Evolutionary conservation across 371 early-diverging fungal genomes (phyloP).

Genomic region (Haplosporangium sp.): DNA sequence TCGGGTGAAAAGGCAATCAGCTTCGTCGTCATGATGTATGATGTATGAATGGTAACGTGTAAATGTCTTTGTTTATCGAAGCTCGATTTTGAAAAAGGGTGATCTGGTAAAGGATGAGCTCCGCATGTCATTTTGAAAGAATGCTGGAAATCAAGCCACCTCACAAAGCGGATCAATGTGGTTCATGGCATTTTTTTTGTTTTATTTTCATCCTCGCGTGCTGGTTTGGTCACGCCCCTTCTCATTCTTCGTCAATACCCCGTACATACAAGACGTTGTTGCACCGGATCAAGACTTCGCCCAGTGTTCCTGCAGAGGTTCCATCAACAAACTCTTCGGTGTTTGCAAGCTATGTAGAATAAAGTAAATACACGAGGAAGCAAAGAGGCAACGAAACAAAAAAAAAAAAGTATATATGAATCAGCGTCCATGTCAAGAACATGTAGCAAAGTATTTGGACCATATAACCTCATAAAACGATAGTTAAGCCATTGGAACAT

Average conservation of each 20-base stretch:
- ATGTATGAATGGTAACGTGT: not conserved
- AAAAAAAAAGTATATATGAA: conserved; percentile 7
- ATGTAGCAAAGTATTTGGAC: not conserved
- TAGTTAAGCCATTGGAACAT: conserved; percentile 10
- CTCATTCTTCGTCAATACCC: conserved; percentile 72
- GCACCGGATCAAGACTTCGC: conserved; percentile 95
- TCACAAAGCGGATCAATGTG: too few relatives aligned
- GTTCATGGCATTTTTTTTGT: too few relatives aligned
- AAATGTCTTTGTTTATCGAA: too few relatives aligned
- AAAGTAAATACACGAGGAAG: not conserved
- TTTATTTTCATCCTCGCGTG: not conserved
- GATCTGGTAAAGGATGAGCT: too few relatives aligned
- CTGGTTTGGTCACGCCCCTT: conserved; percentile 3
- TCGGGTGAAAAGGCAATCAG: conserved; percentile 47
- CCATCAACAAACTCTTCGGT: conserved; percentile 97
- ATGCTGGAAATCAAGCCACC: too few relatives aligned
- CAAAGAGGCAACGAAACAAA: conserved; percentile 2
- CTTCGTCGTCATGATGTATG: conserved; percentile 35
- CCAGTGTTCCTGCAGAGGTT: conserved; percentile 85
- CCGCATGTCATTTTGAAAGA: too few relatives aligned
- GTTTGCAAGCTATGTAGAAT: conserved; percentile 77
- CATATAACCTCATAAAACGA: not conserved
- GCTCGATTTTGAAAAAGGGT: too few relatives aligned
- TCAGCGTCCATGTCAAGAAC: not conserved
- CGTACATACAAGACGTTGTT: conserved; percentile 91